Conservation (phyloP, 768 basidiomycete genomes). For the Pulveroboletus sp. region DNA sequence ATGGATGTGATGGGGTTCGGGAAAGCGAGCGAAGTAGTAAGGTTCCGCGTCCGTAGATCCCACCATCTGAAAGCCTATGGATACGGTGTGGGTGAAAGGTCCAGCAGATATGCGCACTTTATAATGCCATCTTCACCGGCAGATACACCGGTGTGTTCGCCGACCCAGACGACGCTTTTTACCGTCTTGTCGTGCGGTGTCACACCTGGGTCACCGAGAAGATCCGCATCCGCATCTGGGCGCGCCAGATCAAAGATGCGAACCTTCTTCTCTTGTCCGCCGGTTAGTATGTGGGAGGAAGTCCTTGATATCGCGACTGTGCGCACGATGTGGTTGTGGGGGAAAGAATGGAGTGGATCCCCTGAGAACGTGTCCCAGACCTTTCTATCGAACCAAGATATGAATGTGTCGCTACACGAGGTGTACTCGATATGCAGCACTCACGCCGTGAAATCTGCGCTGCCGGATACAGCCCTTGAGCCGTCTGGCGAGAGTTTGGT, state of each 20-base stretch:
- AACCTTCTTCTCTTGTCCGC: constrained; percentile 97
- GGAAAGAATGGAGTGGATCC: constrained; percentile 86
- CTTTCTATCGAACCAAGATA: constrained; percentile 52
- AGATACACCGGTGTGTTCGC: constrained; percentile 79
- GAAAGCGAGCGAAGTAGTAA: constrained; percentile 68
- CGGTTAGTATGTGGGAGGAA: constrained; percentile 70
- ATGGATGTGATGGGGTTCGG: constrained; percentile 85
- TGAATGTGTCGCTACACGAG: neutral
- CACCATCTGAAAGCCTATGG: constrained; percentile 69
- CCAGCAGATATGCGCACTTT: constrained; percentile 50
- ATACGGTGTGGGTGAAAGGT: neutral
- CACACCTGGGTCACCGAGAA: constrained; percentile 58
- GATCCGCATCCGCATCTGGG: constrained; percentile 84
- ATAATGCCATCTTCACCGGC: constrained; percentile 90
- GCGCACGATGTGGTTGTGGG: constrained; percentile 97
- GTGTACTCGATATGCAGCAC: constrained; percentile 25
- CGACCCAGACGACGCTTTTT: constrained; percentile 92
- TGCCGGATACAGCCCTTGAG: constrained; percentile 84
- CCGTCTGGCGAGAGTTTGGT: constrained; percentile 86
- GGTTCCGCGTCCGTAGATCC: constrained; percentile 78
- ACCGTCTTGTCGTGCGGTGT: constrained; percentile 83
- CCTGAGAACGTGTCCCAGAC: constrained; percentile 96
- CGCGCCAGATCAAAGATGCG: constrained; percentile 86
- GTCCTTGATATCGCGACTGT: constrained; percentile 82
- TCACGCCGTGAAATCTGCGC: constrained; percentile 97